A percentile compares a stretch with the other conserved stretches of the same genome.
Evolutionary conservation across 2,329 filamentous ascomycete species (phyloP).

Genomic region (Sarocladiaceae sp.): DNA sequence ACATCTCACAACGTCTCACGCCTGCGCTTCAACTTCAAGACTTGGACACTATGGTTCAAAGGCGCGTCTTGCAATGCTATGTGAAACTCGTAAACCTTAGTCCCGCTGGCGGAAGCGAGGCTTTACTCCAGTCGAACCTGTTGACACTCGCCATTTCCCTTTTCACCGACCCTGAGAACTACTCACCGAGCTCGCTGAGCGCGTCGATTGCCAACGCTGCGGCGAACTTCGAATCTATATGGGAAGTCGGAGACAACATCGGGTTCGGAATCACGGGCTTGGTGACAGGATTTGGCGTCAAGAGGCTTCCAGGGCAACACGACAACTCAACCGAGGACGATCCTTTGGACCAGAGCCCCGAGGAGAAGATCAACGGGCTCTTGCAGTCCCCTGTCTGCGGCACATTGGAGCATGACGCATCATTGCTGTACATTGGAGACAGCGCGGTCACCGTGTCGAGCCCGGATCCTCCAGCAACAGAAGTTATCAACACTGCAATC

Average conservation of each 20-base stretch:
- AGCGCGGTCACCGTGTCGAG: conserved; percentile 32
- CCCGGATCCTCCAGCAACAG: conserved; percentile 79
- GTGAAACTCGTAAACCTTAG: conserved; percentile 85
- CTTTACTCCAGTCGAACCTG: conserved; percentile 83
- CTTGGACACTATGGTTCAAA: conserved; percentile 85
- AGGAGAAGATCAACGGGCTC: conserved; percentile 57
- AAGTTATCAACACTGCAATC: conserved; percentile 91
- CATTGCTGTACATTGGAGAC: conserved; percentile 62
- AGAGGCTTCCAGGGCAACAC: conserved; percentile 63
- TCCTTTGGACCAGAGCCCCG: conserved; percentile 51
- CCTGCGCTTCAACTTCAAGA: conserved; percentile 85
- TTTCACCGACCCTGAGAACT: conserved; percentile 89
- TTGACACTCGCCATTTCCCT: conserved; percentile 83
- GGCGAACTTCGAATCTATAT: conserved; percentile 85
- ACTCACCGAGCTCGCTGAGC: conserved; percentile 76
- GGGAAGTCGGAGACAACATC: conserved; percentile 91
- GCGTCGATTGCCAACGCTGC: conserved; percentile 87
- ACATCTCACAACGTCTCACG: conserved; percentile 74
- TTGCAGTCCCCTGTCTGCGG: conserved; percentile 68
- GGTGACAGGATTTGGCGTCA: conserved; percentile 68
- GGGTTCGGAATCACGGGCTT: conserved; percentile 90
- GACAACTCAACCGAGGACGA: conserved; percentile 37
- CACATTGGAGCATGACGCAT: conserved; percentile 83
- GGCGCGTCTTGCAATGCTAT: conserved; percentile 91
- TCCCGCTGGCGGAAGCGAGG: conserved; percentile 76